Conservation (phyloP, 2,329 filamentous ascomycete species). For the Colletotrichum gigasporum region DNA sequence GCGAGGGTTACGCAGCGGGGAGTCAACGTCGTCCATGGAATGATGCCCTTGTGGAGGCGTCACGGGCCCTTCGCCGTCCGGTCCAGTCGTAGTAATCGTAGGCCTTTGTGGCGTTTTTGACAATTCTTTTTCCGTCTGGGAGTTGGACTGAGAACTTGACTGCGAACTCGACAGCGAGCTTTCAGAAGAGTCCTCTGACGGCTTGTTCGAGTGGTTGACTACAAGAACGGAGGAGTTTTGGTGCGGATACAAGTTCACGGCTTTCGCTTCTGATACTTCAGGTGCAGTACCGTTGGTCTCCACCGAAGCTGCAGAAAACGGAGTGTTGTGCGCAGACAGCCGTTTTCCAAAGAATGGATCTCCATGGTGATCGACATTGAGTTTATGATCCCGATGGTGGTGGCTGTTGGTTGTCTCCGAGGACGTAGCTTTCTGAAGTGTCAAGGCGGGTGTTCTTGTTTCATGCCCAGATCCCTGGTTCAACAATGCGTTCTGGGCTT, state of each 20-base stretch:
- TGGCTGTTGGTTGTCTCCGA: conserved; percentile 46
- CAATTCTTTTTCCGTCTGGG: conserved; percentile 38
- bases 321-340: conserved; percentile 66
- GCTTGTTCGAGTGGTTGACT: conserved; percentile 64
- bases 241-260: conserved; percentile 70
- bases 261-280: conserved; percentile 70
- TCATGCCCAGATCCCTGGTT: conserved; percentile 30
- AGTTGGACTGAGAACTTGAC: too few relatives aligned
- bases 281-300: conserved; percentile 70
- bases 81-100: conserved; percentile 48
- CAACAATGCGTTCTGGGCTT: conserved; percentile 58
- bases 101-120: conserved; percentile 41
- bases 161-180: too few relatives aligned
- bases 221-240: conserved; percentile 72
- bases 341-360: conserved; percentile 63
- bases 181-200: conserved; percentile 57
- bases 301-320: conserved; percentile 69
- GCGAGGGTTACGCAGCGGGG: conserved; percentile 69
- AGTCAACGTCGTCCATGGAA: conserved; percentile 65
- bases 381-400: conserved; percentile 39
- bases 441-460: conserved; percentile 39
- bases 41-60: conserved; percentile 63
- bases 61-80: conserved; percentile 50
- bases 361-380: conserved; percentile 60
- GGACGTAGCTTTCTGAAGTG: conserved; percentile 42